Conservation (phyloP, 176 grass and related monocot genomes). For the Musa itinerans region DNA sequence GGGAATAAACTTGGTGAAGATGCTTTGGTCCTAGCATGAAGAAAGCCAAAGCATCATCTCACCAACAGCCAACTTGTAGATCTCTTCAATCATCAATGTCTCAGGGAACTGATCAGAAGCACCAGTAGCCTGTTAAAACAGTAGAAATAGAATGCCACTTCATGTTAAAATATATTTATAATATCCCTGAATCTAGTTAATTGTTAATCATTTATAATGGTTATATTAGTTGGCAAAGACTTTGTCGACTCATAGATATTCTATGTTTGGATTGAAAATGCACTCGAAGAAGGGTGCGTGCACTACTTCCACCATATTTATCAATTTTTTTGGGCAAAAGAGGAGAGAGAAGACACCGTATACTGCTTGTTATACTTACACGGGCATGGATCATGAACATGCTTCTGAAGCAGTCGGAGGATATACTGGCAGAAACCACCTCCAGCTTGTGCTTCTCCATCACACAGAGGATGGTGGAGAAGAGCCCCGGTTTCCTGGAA, state of each 20-base stretch:
- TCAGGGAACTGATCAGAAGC: conserved; percentile 1
- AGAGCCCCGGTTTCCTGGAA: conserved; percentile 15
- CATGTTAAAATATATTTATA: no score
- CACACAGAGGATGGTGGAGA: conserved; percentile 30
- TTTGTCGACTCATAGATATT: no score
- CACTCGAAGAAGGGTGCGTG: neutral
- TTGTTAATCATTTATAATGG: neutral
- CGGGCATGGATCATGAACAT: conserved; percentile 43
- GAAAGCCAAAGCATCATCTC: conserved; percentile 64
- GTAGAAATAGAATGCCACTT: no score
- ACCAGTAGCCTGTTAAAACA: conserved; percentile 27
- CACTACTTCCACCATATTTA: conserved; percentile 12
- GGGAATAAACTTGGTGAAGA: no score
- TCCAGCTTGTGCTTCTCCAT: conserved; percentile 58
- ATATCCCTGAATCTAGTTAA: neutral
- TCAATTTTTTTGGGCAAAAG: no score
- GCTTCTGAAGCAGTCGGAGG: conserved; percentile 9
- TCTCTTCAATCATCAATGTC: conserved; percentile 25
- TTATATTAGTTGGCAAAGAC: neutral
- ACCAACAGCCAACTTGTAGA: conserved; percentile 38
- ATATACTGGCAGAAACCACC: conserved; percentile 30
- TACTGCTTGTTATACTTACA: conserved; percentile 16
- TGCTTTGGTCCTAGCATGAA: neutral
- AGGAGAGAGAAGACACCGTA: no score
- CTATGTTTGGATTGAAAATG: neutral